Evolutionary conservation across 176 grass and related monocot species (phyloP).

Genomic region (Musa acuminata): DNA sequence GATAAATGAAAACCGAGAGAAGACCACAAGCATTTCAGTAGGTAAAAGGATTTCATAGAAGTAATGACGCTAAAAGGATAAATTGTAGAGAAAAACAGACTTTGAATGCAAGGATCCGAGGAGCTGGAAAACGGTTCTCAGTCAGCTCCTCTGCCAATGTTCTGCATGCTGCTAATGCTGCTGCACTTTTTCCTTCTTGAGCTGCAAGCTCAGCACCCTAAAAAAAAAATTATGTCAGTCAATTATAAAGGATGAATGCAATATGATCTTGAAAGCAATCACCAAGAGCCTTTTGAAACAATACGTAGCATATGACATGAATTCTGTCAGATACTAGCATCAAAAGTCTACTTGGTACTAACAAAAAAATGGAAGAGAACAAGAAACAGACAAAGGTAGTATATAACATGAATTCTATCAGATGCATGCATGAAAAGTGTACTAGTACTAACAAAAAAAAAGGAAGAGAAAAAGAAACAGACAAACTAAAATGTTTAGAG

Average conservation of each 20-base stretch:
- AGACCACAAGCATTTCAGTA: background rate
- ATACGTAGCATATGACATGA: too few species aligned
- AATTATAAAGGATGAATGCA: background rate
- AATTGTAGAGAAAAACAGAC: conserved; percentile 35
- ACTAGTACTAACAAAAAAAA: background rate
- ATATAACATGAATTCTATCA: background rate
- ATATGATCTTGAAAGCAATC: background rate
- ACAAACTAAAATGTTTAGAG: background rate
- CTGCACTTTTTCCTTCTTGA: conserved; percentile 82
- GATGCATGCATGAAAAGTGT: background rate
- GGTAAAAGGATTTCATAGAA: background rate
- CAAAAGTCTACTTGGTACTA: too few species aligned
- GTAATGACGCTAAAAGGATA: conserved; percentile 1
- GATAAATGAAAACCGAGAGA: background rate
- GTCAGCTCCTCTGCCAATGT: conserved; percentile 89
- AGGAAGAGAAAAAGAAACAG: background rate
- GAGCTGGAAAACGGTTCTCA: conserved; percentile 84
- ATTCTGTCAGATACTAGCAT: too few species aligned
- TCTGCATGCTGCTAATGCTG: conserved; percentile 86
- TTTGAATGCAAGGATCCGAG: conserved; percentile 92
- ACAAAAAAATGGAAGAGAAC: too few species aligned
- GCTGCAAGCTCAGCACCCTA: conserved; percentile 89
- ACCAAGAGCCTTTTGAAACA: too few species aligned
- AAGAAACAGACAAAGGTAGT: too few species aligned
- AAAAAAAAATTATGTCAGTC: conserved; percentile 4